Base-by-base conservation (phyloP, 2,329 filamentous ascomycete species). In the Geosmithia putterillii region DNA sequence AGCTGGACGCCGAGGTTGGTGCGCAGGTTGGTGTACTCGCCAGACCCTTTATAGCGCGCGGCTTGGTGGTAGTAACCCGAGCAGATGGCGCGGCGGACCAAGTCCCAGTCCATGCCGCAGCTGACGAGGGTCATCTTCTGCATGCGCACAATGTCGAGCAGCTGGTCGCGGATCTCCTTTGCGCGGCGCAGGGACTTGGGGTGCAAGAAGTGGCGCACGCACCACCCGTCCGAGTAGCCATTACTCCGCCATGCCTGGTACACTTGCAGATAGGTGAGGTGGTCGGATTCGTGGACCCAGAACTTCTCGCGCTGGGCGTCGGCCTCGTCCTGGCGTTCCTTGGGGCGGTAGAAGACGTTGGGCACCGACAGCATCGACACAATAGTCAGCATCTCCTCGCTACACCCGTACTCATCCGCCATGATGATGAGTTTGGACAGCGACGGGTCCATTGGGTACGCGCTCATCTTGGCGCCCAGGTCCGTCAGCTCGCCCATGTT, bases 41-140 rank as follows among this genome's bases (percentile, higher is more conserved):
- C 92, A 15, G 95, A 86, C 3, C 92, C 94, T 65, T 94, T 94
- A 49, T 94, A 88, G 55, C 89, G 88, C 23, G 92, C 92, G 6
- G 92, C 92, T 66, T 98, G 92, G 57, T 96, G 90, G 65, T 96
- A 98, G 69, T 95, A 98, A 12, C 92, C 92, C 0, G 86, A 88
- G 68, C 94, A 98, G 57, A 98, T 95, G 60, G 90, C 96, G 62
- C 92, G 90, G 48, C 92, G 81, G 45, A 96, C 87, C 9, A 94
- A 70, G 59, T 98, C 94, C 85, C 92, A 95, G 65, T 98, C 94
- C 38, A 90, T 96, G 25, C 92, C 92, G 56, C 89, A 95, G 61
- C 84, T 89, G 38, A 79, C 69, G 53, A 96, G 74, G 42, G 75
- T 62, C 88, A 98, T 92, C 60, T 92, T 89, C 60, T 94, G 88